Evolutionary conservation across 2,329 filamentous ascomycete genomes (phyloP).

Genomic region (Anisogramma anomala): DNA sequence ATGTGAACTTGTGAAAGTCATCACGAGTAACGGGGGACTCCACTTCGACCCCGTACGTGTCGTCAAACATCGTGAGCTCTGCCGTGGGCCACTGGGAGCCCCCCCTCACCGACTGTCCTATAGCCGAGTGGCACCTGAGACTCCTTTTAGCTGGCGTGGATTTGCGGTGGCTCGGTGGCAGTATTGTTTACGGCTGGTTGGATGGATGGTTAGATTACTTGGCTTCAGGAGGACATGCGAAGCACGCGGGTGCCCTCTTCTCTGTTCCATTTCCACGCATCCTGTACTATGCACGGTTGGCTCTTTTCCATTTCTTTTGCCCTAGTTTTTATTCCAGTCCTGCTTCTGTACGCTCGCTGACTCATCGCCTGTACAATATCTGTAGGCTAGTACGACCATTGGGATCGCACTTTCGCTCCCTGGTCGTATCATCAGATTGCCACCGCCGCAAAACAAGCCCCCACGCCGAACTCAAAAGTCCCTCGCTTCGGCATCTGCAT

Average conservation of each 20-base stretch:
- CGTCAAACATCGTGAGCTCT: background rate
- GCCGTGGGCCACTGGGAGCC: conserved; percentile 1
- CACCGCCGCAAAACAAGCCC: background rate
- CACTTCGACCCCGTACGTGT: background rate
- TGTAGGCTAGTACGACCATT: background rate
- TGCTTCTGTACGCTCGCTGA: background rate
- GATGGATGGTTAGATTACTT: background rate
- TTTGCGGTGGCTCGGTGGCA: background rate
- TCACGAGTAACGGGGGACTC: background rate
- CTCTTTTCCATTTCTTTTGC: background rate
- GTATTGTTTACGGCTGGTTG: background rate
- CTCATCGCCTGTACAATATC: background rate
- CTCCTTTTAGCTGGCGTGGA: background rate
- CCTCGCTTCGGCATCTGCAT: conserved; percentile 17
- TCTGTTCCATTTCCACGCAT: background rate
- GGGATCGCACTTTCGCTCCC: background rate
- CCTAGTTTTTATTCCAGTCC: background rate
- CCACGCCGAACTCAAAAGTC: background rate
- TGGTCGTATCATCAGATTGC: background rate
- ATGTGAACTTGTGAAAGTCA: too few species aligned
- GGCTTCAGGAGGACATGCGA: background rate
- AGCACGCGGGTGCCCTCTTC: background rate
- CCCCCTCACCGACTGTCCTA: conserved; percentile 5
- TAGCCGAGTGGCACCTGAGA: background rate
- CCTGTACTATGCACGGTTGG: background rate